Percentiles rank a stretch among this genome's conserved stretches.
These are phyloP conservation scores for Monotropa hypopitys DNA, from an alignment of 179 eudicot species.

Conservation along the genomic window DNA sequence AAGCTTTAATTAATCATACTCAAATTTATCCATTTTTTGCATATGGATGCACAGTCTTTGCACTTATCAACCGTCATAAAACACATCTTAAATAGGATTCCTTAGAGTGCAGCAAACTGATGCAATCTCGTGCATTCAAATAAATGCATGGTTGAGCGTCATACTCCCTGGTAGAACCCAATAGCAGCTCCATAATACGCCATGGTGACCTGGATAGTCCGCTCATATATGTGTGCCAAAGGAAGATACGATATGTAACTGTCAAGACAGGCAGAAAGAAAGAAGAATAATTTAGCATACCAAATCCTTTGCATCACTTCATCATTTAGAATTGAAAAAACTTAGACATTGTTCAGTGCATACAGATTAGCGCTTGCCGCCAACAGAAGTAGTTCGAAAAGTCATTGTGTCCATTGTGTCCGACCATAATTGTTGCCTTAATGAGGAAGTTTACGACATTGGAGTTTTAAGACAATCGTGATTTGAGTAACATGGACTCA, in stretches of 20 bases:
- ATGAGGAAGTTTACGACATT: not conserved
- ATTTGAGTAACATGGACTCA: not conserved
- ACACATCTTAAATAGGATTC: not conserved
- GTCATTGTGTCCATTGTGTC: not conserved
- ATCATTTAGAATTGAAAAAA: not conserved
- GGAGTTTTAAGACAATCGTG: not conserved
- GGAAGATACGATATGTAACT: slow-evolving; percentile 50
- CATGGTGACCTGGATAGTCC: slow-evolving; percentile 20
- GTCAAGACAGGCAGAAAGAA: slow-evolving; percentile 3
- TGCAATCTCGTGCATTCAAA: not conserved
- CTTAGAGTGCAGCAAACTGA: not conserved
- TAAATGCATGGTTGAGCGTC: slow-evolving; percentile 10
- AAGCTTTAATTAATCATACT: not conserved
- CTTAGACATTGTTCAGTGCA: not conserved
- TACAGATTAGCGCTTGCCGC: not conserved
- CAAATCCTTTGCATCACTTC: not conserved
- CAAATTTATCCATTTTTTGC: not conserved
- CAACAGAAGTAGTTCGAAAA: not conserved
- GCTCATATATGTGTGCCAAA: slow-evolving; percentile 49
- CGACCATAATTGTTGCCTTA: not conserved
- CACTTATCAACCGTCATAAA: not conserved
- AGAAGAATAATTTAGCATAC: not conserved
- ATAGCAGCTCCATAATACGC: slow-evolving; percentile 28
- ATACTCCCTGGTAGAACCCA: slow-evolving; percentile 52
- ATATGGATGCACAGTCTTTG: not conserved